Base-by-base conservation (phyloP, 1,284 basidiomycete species). In the Stygiomarasmius scandens region DNA sequence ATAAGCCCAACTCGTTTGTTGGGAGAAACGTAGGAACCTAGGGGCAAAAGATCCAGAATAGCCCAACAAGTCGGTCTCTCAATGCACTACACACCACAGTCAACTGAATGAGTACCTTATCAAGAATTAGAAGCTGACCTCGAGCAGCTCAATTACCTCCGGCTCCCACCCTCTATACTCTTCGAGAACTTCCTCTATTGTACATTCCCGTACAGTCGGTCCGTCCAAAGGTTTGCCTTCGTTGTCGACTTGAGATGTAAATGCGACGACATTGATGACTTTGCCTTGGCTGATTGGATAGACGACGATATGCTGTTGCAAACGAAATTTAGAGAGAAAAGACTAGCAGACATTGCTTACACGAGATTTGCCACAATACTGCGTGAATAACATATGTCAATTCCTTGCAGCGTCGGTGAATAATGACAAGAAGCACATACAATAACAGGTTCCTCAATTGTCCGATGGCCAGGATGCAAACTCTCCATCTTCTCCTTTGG, bases 231-330 rank as follows among this genome's bases (percentile, higher is more conserved):
- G 52, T 5, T 72, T 72, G 20, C 73, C 72, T 52, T 77, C 77
- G 20, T 67, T 64, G 8, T 68, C 67, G 19, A 64, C 65, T 11
- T 73, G 64, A 19, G 71, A 69, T 23, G 59, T 49, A 41, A 76
- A 74, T 2, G 74, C 71, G 14, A 76, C 78, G 24, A 82, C 66
- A 55, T 81, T 84, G 56, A 83, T 65, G 11, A 74, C 56, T 8
- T 60, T 65, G 0, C 77, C 77, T 38, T 73, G 70, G 12, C 76
- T 72, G 45, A 83, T 70, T 0, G 79, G 76, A 64, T 77, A 82
- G 3, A 73, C 65, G 1, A 80, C 74, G 4, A 80, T 54, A 65
- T 81, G 74, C 80, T 81, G 56, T 10, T 14, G 29, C 45, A n/a
- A 45, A 16, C 8, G 19, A 8, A 27, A 25, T 27, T 14, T 11